Conservation (phyloP, 2,329 filamentous ascomycete species). For the Botrytis pseudocinerea region DNA sequence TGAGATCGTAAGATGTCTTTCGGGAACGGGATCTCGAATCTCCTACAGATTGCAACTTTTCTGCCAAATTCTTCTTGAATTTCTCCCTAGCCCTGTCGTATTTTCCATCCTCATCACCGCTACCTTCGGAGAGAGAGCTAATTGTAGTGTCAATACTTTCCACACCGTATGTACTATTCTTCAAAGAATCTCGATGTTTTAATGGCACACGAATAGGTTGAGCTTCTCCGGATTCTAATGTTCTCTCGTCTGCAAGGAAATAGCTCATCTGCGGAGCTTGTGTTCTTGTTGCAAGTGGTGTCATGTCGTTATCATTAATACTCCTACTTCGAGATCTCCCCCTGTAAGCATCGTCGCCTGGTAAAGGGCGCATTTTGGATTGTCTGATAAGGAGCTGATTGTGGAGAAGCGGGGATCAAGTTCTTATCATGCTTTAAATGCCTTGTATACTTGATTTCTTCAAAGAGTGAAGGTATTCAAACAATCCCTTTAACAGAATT, state of each 20-base stretch:
- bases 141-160: constrained; percentile 42
- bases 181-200: constrained; percentile 43
- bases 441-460: neutral
- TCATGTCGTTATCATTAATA: constrained; percentile 43
- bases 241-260: constrained; percentile 52
- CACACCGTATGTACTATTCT: constrained; percentile 39
- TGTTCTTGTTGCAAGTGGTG: constrained; percentile 41
- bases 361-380: constrained; percentile 48
- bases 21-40: constrained; percentile 37
- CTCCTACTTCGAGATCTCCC: constrained; percentile 44
- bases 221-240: constrained; percentile 47
- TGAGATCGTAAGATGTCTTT: constrained; percentile 40
- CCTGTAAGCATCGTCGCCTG: constrained; percentile 47
- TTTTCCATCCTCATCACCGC: constrained; percentile 37
- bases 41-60: constrained; percentile 32
- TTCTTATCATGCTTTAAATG: constrained; percentile 29
- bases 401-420: constrained; percentile 1
- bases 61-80: constrained; percentile 36
- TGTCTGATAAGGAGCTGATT: constrained; percentile 1
- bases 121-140: constrained; percentile 37
- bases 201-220: constrained; percentile 37
- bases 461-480: constrained; percentile 1
- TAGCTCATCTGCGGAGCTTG: constrained; percentile 52
- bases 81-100: constrained; percentile 34
- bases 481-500: neutral